Evolutionary conservation across 2,329 filamentous ascomycete genomes (phyloP), one percentile per base, ranked within the genome.

Genomic region (Trichoderma gracile): DNA sequence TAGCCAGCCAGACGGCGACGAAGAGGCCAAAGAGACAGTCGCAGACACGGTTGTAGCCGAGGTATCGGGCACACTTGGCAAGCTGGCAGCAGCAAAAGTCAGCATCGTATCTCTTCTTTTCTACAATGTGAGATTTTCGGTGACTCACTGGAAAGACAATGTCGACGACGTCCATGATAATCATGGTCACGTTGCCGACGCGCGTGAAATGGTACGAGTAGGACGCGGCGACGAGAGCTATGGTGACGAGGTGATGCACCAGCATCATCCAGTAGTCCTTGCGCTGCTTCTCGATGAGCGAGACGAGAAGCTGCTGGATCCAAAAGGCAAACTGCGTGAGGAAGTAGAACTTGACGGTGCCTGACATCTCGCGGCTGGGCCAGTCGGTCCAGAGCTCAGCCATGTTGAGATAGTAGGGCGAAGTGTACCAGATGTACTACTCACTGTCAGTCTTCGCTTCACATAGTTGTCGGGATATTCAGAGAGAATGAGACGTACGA

Each of bases 261-360:
- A 98, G 87, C 95, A 98, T 98, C 78, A 98, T 93, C 80, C 87
- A 90, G 77, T 97, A 90, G 72, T 99, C 95, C 79, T 98, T 98
- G 72, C 95, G 86, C 69, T 90, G 87, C 79, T 96, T 91, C 78
- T 99, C 95, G 66, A 98, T 93, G 78, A 98, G 90, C 76, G 98
- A 91, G 61, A 97, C 92, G 38, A 97, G 81, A 69, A 98, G 90
- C 78, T 97, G 93, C 79, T 98, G 94, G 52, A 97, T 77, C 90
- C 93, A 97, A 77, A 97, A 98, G 17, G 90, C 89, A 78, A 93
- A 90, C 76, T 98, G 94, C 19, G 89, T 89, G 25, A 99, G 83
- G 72, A 96, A 91, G 78, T 99, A 99, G 76, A 86, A 87, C 80
- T 98, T 98, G 79, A 91, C 87, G 21, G 91, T 76, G 7, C 89